phyloP scores from a whole-genome alignment of 495 filamentous ascomycete species.

The Aspergillus sparsus region DNA sequence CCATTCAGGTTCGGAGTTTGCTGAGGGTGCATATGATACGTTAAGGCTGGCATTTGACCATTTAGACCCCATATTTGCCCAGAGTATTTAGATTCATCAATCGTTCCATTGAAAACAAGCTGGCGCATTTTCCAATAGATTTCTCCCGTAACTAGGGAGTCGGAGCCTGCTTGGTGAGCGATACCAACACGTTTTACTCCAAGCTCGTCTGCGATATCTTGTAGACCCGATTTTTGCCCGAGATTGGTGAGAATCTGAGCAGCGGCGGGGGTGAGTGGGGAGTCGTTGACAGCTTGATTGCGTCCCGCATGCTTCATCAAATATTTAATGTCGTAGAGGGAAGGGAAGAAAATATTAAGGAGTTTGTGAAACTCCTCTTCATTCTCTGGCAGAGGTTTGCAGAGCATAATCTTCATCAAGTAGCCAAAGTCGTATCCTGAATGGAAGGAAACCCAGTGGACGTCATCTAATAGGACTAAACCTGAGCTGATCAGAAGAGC shows the following conservation, averaged over 20 bases:
- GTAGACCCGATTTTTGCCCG: constrained; percentile 82
- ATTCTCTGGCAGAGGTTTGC: constrained; percentile 76
- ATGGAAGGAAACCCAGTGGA: constrained; percentile 96
- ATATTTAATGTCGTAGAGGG: constrained; percentile 94
- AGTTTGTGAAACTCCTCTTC: constrained; percentile 83
- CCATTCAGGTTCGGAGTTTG: constrained; percentile 59
- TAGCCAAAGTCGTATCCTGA: constrained; percentile 99
- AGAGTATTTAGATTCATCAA: constrained; percentile 69
- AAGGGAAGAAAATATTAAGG: constrained; percentile 88
- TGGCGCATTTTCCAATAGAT: constrained; percentile 89
- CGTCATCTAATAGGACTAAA: constrained; percentile 81
- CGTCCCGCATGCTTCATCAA: constrained; percentile 85
- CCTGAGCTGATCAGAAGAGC: constrained; percentile 88
- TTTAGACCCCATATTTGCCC: constrained; percentile 90
- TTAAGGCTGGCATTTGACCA: constrained; percentile 53
- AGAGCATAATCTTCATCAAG: constrained; percentile 86
- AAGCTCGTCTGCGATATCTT: constrained; percentile 90
- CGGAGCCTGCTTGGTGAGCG: constrained; percentile 87
- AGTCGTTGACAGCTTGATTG: constrained; percentile 59
- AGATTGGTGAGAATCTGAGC: constrained; percentile 73
- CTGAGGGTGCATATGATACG: constrained; percentile 47
- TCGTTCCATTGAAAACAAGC: constrained; percentile 79
- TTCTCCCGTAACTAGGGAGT: constrained; percentile 88
- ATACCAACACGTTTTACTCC: constrained; percentile 82
- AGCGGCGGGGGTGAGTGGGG: constrained; percentile 61